A percentile compares a stretch with the other conserved stretches of the same genome.
These are phyloP conservation scores for Aspergillus saccharolyticus DNA, from an alignment of 495 filamentous ascomycete species.

Conservation along the genomic window DNA sequence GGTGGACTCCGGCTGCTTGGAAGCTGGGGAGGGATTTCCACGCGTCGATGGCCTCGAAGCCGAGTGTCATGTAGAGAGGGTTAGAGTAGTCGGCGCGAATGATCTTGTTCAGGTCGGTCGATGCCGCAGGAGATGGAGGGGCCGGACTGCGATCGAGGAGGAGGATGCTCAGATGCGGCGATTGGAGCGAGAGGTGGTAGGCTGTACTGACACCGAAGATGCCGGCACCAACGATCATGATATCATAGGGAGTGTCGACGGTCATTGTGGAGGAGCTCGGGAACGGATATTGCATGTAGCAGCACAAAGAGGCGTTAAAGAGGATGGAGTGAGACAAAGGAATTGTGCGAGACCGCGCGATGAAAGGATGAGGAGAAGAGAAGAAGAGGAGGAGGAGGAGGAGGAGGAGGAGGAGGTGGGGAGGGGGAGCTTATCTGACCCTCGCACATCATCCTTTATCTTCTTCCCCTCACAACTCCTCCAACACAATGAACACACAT, in stretches of 20 bases:
- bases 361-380: not conserved
- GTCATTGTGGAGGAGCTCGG: not conserved
- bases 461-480: not conserved
- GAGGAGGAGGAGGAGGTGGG: not conserved
- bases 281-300: not conserved
- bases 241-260: slow-evolving; percentile 3
- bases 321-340: not conserved
- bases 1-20: slow-evolving; percentile 22
- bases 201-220: slow-evolving; percentile 42
- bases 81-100: slow-evolving; percentile 33
- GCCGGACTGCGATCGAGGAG: slow-evolving; percentile 33
- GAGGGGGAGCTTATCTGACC: not conserved
- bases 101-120: slow-evolving; percentile 33
- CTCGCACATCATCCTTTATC: not conserved
- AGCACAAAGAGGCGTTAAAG: not conserved
- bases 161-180: slow-evolving; percentile 23
- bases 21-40: slow-evolving; percentile 25
- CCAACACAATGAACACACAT: not conserved
- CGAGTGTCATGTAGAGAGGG: slow-evolving; percentile 28
- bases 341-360: not conserved
- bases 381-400: not conserved
- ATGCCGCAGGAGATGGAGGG: slow-evolving; percentile 23
- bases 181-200: slow-evolving; percentile 32
- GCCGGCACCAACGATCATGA: slow-evolving; percentile 42
- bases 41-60: slow-evolving; percentile 28